Conservation (phyloP, 2,329 filamentous ascomycete species). For the Penicillium verrucosum region DNA sequence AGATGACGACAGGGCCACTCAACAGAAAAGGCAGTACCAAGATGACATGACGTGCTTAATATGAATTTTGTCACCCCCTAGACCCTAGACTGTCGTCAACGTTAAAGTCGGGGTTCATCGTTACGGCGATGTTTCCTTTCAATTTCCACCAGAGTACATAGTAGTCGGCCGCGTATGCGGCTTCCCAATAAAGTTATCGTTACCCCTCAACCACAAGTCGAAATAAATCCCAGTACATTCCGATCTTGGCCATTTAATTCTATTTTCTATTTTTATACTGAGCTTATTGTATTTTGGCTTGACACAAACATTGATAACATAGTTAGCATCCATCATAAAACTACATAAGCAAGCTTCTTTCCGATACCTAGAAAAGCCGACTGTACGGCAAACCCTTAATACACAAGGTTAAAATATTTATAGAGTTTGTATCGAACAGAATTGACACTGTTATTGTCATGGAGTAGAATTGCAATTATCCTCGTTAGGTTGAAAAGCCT, state of each 20-base stretch:
- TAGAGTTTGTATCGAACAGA: too few species aligned
- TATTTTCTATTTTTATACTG: too few species aligned
- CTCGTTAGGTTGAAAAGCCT: background rate
- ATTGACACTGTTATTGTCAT: background rate
- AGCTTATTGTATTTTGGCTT: too few species aligned
- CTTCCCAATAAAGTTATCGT: background rate
- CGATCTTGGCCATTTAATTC: too few species aligned
- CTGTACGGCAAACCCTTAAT: background rate
- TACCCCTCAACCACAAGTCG: too few species aligned
- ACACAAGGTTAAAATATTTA: background rate
- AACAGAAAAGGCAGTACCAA: background rate
- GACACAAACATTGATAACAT: too few species aligned
- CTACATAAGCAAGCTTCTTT: background rate
- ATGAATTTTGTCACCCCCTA: background rate
- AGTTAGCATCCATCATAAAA: too few species aligned
- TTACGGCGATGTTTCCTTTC: background rate
- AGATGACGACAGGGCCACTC: background rate
- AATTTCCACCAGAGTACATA: background rate
- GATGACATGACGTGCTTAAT: background rate
- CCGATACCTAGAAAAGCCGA: background rate
- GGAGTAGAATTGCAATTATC: background rate
- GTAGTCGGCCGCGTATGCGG: background rate
- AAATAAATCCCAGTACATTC: too few species aligned
- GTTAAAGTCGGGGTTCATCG: background rate
- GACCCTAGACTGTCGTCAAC: background rate